Conservation (phyloP, 805 yeast genomes). For the Schizosaccharomyces pombe region DNA sequence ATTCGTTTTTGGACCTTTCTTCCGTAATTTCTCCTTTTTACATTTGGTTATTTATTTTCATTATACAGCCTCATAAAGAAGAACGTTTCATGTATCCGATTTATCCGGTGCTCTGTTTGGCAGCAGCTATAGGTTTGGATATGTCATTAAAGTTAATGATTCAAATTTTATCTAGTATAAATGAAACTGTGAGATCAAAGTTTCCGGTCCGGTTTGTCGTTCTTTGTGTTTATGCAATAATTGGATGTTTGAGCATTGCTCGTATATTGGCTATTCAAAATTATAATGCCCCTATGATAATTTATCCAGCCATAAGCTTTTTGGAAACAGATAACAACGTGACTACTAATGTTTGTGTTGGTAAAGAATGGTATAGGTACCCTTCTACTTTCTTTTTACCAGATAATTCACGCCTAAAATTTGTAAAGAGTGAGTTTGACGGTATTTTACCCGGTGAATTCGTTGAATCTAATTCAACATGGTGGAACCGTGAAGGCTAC, state of each 20-base stretch:
- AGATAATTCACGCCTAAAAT: slow-evolving; percentile 35
- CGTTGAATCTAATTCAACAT: slow-evolving; percentile 20
- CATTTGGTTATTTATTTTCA: slow-evolving; percentile 47
- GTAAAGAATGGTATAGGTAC: slow-evolving; percentile 84
- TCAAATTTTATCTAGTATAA: not conserved
- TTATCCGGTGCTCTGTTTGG: slow-evolving; percentile 42
- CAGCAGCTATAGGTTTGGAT: slow-evolving; percentile 31
- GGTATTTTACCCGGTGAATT: slow-evolving; percentile 83
- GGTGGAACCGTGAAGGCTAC: slow-evolving; percentile 12
- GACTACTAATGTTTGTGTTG: slow-evolving; percentile 48
- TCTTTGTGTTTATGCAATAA: not conserved
- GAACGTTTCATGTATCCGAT: slow-evolving; percentile 77
- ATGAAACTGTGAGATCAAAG: not conserved
- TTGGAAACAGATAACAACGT: not conserved
- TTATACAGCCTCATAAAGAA: slow-evolving; percentile 70
- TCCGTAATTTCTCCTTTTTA: slow-evolving; percentile 26
- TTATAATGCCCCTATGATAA: slow-evolving; percentile 37
- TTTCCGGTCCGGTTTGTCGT: not conserved
- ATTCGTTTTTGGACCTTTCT: not conserved
- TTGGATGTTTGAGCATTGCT: not conserved
- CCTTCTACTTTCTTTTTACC: slow-evolving; percentile 73
- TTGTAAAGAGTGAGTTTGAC: slow-evolving; percentile 54
- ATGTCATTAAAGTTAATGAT: not conserved
- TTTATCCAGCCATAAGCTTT: slow-evolving; percentile 22
- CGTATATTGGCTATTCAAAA: not conserved